Evolutionary conservation across 768 basidiomycete species (phyloP), one percentile per base, ranked within the genome.

Genomic region (Podaxis carcinomalis): DNA sequence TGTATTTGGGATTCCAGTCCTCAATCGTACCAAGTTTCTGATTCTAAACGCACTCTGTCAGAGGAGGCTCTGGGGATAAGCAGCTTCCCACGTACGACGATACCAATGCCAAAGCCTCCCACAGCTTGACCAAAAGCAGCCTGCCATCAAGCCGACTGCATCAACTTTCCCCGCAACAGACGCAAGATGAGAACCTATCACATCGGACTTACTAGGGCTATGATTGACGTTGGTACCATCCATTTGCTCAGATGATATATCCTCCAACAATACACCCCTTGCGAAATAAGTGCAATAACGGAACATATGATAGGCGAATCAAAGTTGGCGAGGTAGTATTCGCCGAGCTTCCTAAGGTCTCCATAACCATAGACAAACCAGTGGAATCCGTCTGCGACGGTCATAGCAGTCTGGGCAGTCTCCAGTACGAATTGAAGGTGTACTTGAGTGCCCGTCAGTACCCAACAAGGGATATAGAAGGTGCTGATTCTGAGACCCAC

Each of bases 341-440:
- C 59, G 9, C 59, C 53, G 3, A 61, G 52, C 23, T 55, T 61
- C 21, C 14, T 27, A 7, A 61, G 28, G 42, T 54, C 32, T 21
- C 59, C 59, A 35, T 61, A 61, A 7, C 59, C 59, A n/a, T 61
- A 61, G 28, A 61, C 59, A 37, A 61, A 61, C 59, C 59, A 61
- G 49, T 61, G 59, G 40, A 61, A 61, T 2, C 59, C 59, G 13
- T 61, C 59, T 3, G 59, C 59, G 5, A 61, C 44, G 14, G 52
- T 55, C 59, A 61, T 61, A 10, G 32, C 53, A 6, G 59, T 61
- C 32, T 61, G 59, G 3, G 32, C 52, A 4, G 52, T 13, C 35
- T 60, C 59, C 32, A 55, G 46, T 4, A 50, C 14, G 35, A 61
- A 55, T 19, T 54, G 52, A 5, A 61, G 21, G 19, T 61, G 59